Percentiles rank a stretch among this genome's conserved stretches.
Conservation (phyloP, 2,329 filamentous ascomycete species). For the Blumeria graminis region DNA sequence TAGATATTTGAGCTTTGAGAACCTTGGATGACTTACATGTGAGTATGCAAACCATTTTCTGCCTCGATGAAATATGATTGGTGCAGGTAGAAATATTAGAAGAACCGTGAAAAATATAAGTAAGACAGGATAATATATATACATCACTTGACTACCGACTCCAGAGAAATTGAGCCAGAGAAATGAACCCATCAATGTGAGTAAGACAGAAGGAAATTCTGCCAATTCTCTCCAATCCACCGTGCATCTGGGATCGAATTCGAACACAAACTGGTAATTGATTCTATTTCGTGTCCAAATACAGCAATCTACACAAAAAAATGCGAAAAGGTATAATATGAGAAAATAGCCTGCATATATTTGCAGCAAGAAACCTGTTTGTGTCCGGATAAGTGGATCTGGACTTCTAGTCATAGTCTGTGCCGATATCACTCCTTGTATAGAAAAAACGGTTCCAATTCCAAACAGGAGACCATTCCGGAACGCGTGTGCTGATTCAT, state of each 20-base stretch:
- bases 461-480: constrained; percentile 42
- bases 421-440: constrained; percentile 39
- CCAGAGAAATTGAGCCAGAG: constrained; percentile 75
- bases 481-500: constrained; percentile 33
- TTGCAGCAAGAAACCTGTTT: constrained; percentile 53
- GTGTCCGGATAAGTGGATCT: constrained; percentile 23
- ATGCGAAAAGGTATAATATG: constrained; percentile 49
- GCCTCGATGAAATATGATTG: constrained; percentile 48
- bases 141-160: constrained; percentile 42
- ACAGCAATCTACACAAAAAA: constrained; percentile 72
- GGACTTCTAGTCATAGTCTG: constrained; percentile 24
- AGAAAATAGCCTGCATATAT: constrained; percentile 87
- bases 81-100: constrained; percentile 54
- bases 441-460: constrained; percentile 36
- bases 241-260: constrained; percentile 69
- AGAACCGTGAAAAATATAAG: constrained; percentile 43
- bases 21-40: constrained; percentile 33
- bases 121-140: constrained; percentile 66
- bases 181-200: constrained; percentile 53
- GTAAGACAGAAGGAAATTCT: constrained; percentile 67
- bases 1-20: constrained; percentile 8
- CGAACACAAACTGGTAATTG: constrained; percentile 93
- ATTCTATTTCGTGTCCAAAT: constrained; percentile 68
- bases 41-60: constrained; percentile 74
- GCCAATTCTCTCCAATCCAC: constrained; percentile 76